Base-by-base conservation (phyloP, 495 filamentous ascomycete genomes). In the Daldinia decipiens region DNA sequence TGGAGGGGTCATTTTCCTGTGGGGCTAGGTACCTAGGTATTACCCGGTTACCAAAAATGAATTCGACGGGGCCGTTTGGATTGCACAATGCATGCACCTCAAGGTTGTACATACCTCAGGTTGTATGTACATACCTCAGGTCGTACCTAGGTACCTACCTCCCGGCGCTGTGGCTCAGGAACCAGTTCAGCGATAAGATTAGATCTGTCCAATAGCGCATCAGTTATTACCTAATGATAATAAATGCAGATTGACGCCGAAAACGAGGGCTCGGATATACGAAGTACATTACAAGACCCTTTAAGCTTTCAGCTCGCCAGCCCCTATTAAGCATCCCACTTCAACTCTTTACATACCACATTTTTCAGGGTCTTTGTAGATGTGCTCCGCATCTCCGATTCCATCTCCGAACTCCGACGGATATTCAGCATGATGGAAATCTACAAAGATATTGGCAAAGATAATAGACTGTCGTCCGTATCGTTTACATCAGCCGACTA, bases 161-260 rank as follows among this genome's bases (percentile, higher is more conserved):
- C 51, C 24, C 29, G 51, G 17, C 12, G 9, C n/a, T 11, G 24
- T 26, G 38, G 52, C n/a, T 58, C 51, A 57, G 57, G 62, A 54
- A 55, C 47, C 36, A 24, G 9, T 68, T 72, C 70, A 65, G 70
- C 59, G 70, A 72, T 72, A 72, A 68, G 60, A 72, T 67, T n/a
- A 40, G 13, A 13, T 38, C 5, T 50, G 21, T 7, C 55, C 65
- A 72, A 68, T 72, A 34, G 50, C 24, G 45, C 29, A 13, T 43
- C 21, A n/a, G n/a, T n/a, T n/a, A n/a, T n/a, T n/a, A n/a, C n/a
- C n/a, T n/a, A n/a, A n/a, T n/a, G n/a, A n/a, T n/a, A n/a, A n/a
- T n/a, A n/a, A n/a, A n/a, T n/a, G n/a, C n/a, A n/a, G n/a, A n/a
- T n/a, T n/a, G n/a, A 24, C 21, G 21, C 38, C 55, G 62, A 66